These are phyloP conservation scores for Carex kokanica DNA, from an alignment of 176 grass and related monocot species.

Conservation along the genomic window DNA sequence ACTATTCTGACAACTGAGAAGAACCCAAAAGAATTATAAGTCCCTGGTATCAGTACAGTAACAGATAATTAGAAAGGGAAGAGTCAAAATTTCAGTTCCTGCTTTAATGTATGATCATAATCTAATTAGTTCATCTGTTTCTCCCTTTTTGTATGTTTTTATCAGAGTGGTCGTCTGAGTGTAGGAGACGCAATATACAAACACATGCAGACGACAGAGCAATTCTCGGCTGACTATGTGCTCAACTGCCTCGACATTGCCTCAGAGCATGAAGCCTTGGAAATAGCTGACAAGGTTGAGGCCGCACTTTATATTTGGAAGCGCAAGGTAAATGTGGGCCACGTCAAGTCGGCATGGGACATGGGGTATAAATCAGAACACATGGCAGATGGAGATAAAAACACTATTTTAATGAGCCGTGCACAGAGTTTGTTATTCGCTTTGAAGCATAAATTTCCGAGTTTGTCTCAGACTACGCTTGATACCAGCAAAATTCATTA, in stretches of 20 bases:
- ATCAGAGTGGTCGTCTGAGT: slow-evolving; percentile 65
- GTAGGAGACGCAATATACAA: slow-evolving; percentile 66
- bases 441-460: slow-evolving; percentile 89
- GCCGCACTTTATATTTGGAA: slow-evolving; percentile 70
- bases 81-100: background rate
- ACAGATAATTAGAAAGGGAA: background rate
- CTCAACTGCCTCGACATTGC: slow-evolving; percentile 64
- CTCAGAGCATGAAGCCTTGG: slow-evolving; percentile 76
- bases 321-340: slow-evolving; percentile 49
- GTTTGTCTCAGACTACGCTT: slow-evolving; percentile 78
- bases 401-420: slow-evolving; percentile 63
- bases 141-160: background rate
- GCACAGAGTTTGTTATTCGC: slow-evolving; percentile 61
- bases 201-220: slow-evolving; percentile 67
- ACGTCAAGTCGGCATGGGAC: slow-evolving; percentile 68
- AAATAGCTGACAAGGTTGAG: slow-evolving; percentile 82
- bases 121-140: background rate
- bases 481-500: slow-evolving; percentile 95
- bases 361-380: slow-evolving; percentile 40
- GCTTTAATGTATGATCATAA: background rate
- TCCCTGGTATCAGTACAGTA: background rate
- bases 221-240: slow-evolving; percentile 77
- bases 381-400: slow-evolving; percentile 74
- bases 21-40: background rate
- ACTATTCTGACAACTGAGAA: background rate